Evolutionary conservation across 805 yeast genomes (phyloP), one percentile per base, ranked within the genome.

Genomic region (Ogataea parapolymorpha): DNA sequence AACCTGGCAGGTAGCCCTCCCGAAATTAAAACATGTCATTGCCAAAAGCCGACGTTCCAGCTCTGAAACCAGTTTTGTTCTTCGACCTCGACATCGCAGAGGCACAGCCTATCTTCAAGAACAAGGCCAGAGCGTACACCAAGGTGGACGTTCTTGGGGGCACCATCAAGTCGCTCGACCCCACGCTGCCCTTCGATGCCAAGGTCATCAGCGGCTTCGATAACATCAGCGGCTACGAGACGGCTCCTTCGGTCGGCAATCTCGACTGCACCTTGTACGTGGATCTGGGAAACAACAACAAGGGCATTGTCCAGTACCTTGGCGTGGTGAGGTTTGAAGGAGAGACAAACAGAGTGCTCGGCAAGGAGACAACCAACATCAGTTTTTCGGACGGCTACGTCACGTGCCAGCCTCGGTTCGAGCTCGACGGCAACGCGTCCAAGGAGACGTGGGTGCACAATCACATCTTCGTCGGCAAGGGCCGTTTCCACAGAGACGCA

Each of bases 401-500:
- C 37, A 69, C 77, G 13, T 62, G 63, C 50, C 72, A 66, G 53
- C 81, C 82, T 16, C 56, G 53, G 11, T 62, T 77, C 48, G 51
- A 56, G 33, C 56, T 77, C 14, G 76, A 69, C 45, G 68, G 63
- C 11, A 60, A 55, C 16, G 67, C 68, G 27, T 69, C 62, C 28
- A 71, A 62, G 12, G 74, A 72, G 50, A 56, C 66, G 48, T 80
- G 87, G 87, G 71, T 72, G 13, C 48, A 63, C 31, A 55, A 61
- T 34, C 70, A 72, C 55, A 74, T 68, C 49, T 65, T 78, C 42
- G 35, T 77, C 16, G 86, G 83, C 15, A 75, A 71, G 55, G 86
- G 87, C 25, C 68, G 82, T 43, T 79, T 79, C 52, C 54, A 73
- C 35, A 68, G 80, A 51, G 75, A 72, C 46, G 65, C 57, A 4